A percentile compares a stretch with the other conserved stretches of the same genome.
Conservation (phyloP, 2,329 filamentous ascomycete species). For the Fusarium azukiicola region DNA sequence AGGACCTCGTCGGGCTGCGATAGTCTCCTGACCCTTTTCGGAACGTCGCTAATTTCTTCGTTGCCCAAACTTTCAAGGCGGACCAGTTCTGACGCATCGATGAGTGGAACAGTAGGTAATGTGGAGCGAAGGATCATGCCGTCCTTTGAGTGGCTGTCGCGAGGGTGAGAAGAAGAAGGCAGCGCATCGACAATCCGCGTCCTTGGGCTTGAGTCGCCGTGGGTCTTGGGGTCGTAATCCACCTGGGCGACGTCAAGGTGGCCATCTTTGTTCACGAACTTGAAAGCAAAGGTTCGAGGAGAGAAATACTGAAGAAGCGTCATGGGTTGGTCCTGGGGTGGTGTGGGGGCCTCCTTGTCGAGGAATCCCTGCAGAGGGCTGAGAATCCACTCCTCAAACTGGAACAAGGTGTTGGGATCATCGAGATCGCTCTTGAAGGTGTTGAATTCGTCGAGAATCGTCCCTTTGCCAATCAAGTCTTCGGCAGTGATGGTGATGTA, state of each 20-base stretch:
- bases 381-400: slow-evolving; percentile 40
- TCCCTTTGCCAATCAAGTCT: slow-evolving; percentile 33
- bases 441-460: slow-evolving; percentile 23
- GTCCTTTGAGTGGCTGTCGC: not conserved
- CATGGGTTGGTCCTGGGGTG: slow-evolving; percentile 7
- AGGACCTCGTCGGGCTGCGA: slow-evolving; percentile 15
- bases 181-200: slow-evolving; percentile 30
- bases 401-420: slow-evolving; percentile 23
- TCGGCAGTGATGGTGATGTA: slow-evolving; percentile 28
- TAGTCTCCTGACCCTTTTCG: slow-evolving; percentile 17
- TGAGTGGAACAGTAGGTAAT: slow-evolving; percentile 24
- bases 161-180: not conserved
- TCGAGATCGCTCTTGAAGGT: slow-evolving; percentile 30
- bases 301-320: slow-evolving; percentile 35
- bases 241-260: slow-evolving; percentile 21
- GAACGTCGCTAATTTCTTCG: slow-evolving; percentile 26
- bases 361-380: slow-evolving; percentile 27
- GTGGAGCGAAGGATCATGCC: slow-evolving; percentile 22
- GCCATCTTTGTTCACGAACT: slow-evolving; percentile 27
- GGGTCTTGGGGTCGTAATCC: slow-evolving; percentile 26
- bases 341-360: not conserved
- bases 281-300: slow-evolving; percentile 31
- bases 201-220: slow-evolving; percentile 28
- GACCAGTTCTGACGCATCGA: slow-evolving; percentile 27
- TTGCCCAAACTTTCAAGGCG: slow-evolving; percentile 2